phyloP scores from a whole-genome alignment of 2,329 filamentous ascomycete genomes.

The Epichloe glyceriae region DNA sequence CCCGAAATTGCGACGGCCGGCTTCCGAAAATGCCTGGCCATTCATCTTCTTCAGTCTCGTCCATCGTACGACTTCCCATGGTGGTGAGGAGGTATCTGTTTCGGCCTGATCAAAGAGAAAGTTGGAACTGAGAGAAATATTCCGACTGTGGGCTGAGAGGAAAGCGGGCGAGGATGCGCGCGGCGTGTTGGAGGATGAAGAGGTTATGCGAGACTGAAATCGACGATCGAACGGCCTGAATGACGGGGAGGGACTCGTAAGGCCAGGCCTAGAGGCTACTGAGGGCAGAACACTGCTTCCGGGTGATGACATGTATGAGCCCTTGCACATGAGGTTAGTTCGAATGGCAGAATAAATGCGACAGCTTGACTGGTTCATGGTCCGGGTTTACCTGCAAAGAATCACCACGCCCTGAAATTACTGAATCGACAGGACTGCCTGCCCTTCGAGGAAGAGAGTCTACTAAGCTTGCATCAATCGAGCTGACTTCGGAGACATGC shows the following conservation, averaged over 20 bases:
- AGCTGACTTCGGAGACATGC: conserved; percentile 37
- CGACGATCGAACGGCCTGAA: conserved; percentile 89
- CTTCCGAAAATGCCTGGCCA: conserved; percentile 81
- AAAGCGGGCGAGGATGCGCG: conserved; percentile 69
- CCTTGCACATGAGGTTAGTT: conserved; percentile 30
- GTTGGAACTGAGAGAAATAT: conserved; percentile 65
- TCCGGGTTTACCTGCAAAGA: conserved; percentile 53
- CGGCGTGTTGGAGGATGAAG: conserved; percentile 41
- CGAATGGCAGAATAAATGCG: neutral
- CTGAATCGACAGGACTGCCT: conserved; percentile 56
- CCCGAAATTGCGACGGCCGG: conserved; percentile 84
- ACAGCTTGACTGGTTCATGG: neutral
- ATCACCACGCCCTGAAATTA: conserved; percentile 66
- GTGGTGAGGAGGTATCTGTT: conserved; percentile 58
- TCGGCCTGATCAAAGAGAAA: conserved; percentile 49
- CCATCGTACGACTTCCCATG: conserved; percentile 97
- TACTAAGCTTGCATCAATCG: conserved; percentile 31
- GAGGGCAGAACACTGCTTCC: conserved; percentile 62
- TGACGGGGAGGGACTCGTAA: conserved; percentile 62
- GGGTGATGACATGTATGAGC: conserved; percentile 51
- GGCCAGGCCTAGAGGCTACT: conserved; percentile 50
- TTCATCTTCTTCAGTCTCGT: conserved; percentile 85
- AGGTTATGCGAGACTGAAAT: conserved; percentile 74
- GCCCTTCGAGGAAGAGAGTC: conserved; percentile 39
- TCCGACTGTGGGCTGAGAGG: conserved; percentile 62